Evolutionary conservation across 2,329 filamentous ascomycete species (phyloP), one percentile per base, ranked within the genome.

Genomic region (Cercospora sp.): DNA sequence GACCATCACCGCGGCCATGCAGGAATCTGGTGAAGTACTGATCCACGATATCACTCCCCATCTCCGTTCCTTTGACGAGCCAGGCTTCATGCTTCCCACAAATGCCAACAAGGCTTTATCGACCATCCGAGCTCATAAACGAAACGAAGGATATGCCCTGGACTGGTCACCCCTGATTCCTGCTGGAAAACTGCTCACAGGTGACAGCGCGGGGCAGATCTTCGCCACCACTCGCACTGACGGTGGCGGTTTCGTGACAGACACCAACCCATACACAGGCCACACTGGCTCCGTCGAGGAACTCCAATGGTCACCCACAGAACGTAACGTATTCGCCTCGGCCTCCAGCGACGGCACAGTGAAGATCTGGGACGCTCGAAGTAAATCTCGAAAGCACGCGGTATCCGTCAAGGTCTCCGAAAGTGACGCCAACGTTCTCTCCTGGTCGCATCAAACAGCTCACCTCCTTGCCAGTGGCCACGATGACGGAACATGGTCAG

Each of bases 11-110:
- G 95, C 95, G 51, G 90, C 91, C 65, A 97, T 97, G 93, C 92
- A 93, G 62, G 95, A 99, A 83, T 93, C 92, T 55, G 87, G 90
- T 45, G 87, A 96, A 76, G 88, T 98, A 73, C 88, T 95, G 61
- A 96, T 99, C 77, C 94, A 98, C 86, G 93, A 99, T 80, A 89
- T 99, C 61, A 95, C 93, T 3, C 90, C 93, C 3, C 92, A 98
- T 79, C 88, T 98, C 66, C 85, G 89, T 66, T 91, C 93, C 62
- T 97, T 99, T 80, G 94, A 98, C 79, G 91, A 88, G 67, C 95
- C 95, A 1, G 94, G 95, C 68, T 91, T 89, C 51, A 85, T 89
- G 72, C 88, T 98, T 72, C 89, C 91, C 6, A 85, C 92, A 1
- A 89, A 91, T 76, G 92, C 97, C 78, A 94, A 93, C 80, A 96